phyloP scores from a whole-genome alignment of 1,139 yeast genomes.

The Geotrichum phurueaensis region DNA sequence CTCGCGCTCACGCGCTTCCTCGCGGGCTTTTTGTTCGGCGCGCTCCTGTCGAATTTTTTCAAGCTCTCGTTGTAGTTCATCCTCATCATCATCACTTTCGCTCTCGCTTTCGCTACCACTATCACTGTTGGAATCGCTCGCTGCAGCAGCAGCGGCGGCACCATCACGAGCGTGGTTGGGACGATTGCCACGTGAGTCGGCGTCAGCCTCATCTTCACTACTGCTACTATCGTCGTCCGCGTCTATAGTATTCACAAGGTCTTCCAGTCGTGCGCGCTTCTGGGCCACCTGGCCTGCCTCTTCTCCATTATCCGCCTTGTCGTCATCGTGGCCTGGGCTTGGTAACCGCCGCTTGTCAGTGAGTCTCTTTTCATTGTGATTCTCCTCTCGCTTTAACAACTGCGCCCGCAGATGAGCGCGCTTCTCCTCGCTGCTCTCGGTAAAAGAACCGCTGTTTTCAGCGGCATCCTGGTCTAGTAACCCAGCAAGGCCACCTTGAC shows the following conservation, averaged over 20 bases:
- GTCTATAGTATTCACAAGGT: constrained; percentile 16
- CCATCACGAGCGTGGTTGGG: constrained; percentile 18
- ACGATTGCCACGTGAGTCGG: constrained; percentile 21
- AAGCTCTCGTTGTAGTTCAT: constrained; percentile 47
- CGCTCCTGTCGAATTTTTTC: constrained; percentile 47
- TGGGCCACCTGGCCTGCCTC: constrained; percentile 13
- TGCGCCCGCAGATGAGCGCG: constrained; percentile 5
- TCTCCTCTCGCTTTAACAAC: constrained; percentile 9
- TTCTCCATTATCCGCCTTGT: constrained; percentile 21
- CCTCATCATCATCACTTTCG: constrained; percentile 29
- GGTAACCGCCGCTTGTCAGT: constrained; percentile 5
- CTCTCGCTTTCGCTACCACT: constrained; percentile 25
- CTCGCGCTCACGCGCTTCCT: constrained; percentile 33
- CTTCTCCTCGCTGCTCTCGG: background rate
- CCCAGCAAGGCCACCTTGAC: constrained; percentile 30
- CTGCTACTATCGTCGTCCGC: constrained; percentile 22
- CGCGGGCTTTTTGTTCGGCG: constrained; percentile 33
- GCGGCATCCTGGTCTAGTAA: background rate
- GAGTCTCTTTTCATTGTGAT: constrained; percentile 7
- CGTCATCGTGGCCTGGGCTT: constrained; percentile 21
- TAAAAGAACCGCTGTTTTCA: background rate
- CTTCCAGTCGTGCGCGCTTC: constrained; percentile 26
- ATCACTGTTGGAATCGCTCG: constrained; percentile 25
- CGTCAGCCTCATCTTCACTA: constrained; percentile 23
- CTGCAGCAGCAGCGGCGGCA: constrained; percentile 23